Evolutionary conservation across 345 rosid species (phyloP).

Genomic region (Clarkia xantiana): DNA sequence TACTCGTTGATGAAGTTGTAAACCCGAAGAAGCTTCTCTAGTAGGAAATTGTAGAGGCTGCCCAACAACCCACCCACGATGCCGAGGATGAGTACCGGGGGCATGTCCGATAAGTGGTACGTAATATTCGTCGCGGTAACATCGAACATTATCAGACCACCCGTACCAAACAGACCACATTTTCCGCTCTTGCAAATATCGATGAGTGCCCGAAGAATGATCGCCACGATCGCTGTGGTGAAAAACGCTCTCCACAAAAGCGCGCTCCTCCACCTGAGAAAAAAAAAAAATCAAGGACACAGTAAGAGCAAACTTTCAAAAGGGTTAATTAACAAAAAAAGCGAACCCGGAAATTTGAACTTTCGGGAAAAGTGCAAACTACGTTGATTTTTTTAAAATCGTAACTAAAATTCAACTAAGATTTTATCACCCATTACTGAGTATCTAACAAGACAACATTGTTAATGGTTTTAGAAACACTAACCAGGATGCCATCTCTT

Average conservation of each 20-base stretch:
- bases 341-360: too few relatives aligned
- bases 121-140: constrained; percentile 50
- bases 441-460: too few relatives aligned
- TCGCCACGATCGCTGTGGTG: constrained; percentile 75
- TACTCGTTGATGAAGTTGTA: constrained; percentile 67
- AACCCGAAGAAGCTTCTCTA: constrained; percentile 51
- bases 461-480: background rate
- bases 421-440: too few relatives aligned
- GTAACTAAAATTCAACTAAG: too few relatives aligned
- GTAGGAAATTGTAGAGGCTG: constrained; percentile 58
- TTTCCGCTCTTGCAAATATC: constrained; percentile 72
- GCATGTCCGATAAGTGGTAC: constrained; percentile 63
- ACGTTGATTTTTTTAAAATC: too few relatives aligned
- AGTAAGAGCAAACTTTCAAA: too few relatives aligned
- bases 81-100: constrained; percentile 68
- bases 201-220: constrained; percentile 70
- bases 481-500: constrained; percentile 97
- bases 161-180: constrained; percentile 86
- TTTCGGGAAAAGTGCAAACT: too few relatives aligned
- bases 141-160: constrained; percentile 85
- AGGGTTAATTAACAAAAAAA: too few relatives aligned
- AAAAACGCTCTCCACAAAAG: constrained; percentile 90
- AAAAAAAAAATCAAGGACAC: constrained; percentile 1
- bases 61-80: constrained; percentile 80
- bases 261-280: constrained; percentile 78